Conservation (phyloP, 2,329 filamentous ascomycete species). For the Penicillium sp. region DNA sequence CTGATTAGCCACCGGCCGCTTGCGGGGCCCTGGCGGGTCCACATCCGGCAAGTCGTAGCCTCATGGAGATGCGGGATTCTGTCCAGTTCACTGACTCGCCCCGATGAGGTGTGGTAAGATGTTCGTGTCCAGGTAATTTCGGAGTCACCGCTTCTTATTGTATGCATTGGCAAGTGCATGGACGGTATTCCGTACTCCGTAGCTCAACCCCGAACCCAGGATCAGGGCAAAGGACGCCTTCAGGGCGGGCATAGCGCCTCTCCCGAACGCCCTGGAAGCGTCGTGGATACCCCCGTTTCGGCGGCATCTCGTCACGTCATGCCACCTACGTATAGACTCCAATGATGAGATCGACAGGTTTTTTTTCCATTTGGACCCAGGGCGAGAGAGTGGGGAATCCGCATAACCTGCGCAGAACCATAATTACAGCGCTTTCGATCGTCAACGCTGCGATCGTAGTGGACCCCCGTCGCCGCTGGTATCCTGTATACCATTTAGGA, state of each 20-base stretch:
- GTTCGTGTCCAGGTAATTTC: background rate
- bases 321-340: background rate
- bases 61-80: slow-evolving; percentile 1
- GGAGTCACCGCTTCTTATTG: background rate
- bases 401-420: background rate
- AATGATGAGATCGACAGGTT: slow-evolving; percentile 8
- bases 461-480: background rate
- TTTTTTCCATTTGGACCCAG: slow-evolving; percentile 9
- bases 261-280: background rate
- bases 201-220: background rate
- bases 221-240: background rate
- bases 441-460: background rate
- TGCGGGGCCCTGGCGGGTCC: slow-evolving; percentile 17
- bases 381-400: background rate
- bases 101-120: background rate
- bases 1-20: slow-evolving; percentile 7
- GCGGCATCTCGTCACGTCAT: slow-evolving; percentile 18
- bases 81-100: background rate
- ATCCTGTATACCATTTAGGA: background rate
- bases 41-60: slow-evolving; percentile 15
- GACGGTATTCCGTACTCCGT: background rate
- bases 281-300: slow-evolving; percentile 6
- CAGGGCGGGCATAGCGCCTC: background rate
- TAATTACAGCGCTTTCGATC: background rate
- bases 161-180: background rate